A percentile compares a stretch with the other conserved stretches of the same genome.
Conservation (phyloP, 805 yeast species). For the Wickerhamiella sergipiensis region DNA sequence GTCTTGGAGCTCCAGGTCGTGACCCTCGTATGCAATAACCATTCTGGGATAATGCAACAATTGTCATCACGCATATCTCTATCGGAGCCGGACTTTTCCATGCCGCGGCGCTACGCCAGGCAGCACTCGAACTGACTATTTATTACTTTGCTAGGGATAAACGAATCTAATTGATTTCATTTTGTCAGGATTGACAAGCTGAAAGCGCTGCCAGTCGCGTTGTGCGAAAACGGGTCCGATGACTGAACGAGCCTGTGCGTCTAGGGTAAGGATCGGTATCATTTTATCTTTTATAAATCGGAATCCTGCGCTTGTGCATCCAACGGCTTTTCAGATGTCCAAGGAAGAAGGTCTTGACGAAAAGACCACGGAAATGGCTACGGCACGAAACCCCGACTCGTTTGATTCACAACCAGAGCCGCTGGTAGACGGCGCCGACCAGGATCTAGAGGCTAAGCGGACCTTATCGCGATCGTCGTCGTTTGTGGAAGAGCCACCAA, state of each 20-base stretch:
- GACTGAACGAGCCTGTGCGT: background rate
- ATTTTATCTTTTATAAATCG: background rate
- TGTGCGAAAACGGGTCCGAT: background rate
- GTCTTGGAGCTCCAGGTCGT: too few species aligned
- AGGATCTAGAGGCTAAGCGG: background rate
- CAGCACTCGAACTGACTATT: background rate
- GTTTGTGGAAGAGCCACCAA: slow-evolving; percentile 11
- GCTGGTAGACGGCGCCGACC: background rate
- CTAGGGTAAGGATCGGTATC: background rate
- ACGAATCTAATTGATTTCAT: too few species aligned
- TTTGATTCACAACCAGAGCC: background rate
- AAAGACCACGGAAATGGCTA: background rate
- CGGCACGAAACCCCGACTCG: background rate
- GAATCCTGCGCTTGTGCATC: background rate
- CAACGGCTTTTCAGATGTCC: background rate
- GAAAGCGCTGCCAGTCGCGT: background rate
- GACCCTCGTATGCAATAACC: background rate
- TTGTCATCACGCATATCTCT: background rate
- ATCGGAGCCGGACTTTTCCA: background rate
- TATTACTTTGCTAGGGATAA: too few species aligned
- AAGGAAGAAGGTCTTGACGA: background rate
- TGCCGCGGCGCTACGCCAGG: background rate
- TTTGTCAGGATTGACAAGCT: too few species aligned
- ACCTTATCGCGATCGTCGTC: background rate
- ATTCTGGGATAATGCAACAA: background rate